A percentile compares a stretch with the other conserved stretches of the same genome.
phyloP scores from a whole-genome alignment of 768 basidiomycete genomes.

The Tulasnella sp. region DNA sequence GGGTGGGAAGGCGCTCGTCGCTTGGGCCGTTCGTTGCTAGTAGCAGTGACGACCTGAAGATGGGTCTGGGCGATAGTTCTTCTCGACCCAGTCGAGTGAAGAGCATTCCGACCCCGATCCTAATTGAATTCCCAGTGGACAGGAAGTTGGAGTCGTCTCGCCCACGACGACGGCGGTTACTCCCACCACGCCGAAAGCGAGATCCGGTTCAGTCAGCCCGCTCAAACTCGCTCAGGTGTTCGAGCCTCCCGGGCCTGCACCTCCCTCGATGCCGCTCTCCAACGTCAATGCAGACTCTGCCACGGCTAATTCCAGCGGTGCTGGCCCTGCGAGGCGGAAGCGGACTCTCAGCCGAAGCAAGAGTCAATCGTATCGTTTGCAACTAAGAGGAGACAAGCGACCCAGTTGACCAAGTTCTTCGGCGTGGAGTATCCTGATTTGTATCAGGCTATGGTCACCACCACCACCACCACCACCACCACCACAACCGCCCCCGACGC shows the following conservation, averaged over 20 bases:
- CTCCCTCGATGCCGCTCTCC: neutral
- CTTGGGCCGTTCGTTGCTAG: too few relatives aligned
- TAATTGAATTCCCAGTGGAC: neutral
- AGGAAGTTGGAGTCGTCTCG: neutral
- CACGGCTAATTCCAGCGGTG: neutral
- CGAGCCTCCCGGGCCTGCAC: neutral
- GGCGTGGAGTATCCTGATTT: neutral
- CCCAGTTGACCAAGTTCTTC: neutral
- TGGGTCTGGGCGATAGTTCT: neutral
- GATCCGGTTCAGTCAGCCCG: neutral
- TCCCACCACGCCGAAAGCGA: neutral
- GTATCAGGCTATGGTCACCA: slow-evolving; percentile 12
- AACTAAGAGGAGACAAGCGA: neutral
- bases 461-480: neutral
- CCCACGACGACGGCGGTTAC: neutral
- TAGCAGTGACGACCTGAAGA: too few relatives aligned
- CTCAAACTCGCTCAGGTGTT: neutral
- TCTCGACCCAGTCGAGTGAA: neutral
- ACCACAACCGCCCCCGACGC: neutral
- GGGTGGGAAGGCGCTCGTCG: too few relatives aligned
- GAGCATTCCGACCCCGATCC: neutral
- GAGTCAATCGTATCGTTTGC: neutral
- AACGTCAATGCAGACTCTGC: neutral
- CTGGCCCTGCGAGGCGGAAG: neutral
- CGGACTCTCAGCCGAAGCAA: neutral